phyloP scores from a whole-genome alignment of 257 asterid genomes.

The Solanum clarkiae region DNA sequence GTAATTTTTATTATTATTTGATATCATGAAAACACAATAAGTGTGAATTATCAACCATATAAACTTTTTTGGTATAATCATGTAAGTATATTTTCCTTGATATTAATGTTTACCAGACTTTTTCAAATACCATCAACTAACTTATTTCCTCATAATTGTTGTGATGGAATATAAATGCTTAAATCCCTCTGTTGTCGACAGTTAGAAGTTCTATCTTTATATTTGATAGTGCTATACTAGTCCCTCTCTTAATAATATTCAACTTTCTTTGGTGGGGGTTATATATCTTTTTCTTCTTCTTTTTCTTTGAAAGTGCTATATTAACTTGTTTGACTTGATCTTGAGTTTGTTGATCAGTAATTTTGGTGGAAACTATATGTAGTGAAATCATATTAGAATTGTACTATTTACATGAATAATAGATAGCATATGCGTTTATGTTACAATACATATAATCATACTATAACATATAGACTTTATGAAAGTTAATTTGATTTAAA shows the following conservation, averaged over 20 bases:
- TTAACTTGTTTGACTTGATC: not conserved
- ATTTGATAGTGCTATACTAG: not conserved
- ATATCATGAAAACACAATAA: not conserved
- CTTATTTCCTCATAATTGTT: not conserved
- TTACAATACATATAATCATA: too few species aligned
- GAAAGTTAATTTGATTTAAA: too few species aligned
- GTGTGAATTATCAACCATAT: not conserved
- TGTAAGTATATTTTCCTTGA: not conserved
- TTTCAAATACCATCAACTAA: not conserved
- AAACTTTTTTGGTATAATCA: not conserved
- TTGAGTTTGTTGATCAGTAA: not conserved
- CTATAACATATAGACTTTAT: too few species aligned
- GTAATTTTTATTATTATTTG: not conserved
- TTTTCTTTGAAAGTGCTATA: not conserved
- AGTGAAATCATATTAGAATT: too few species aligned
- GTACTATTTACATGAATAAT: too few species aligned
- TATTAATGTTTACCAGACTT: not conserved
- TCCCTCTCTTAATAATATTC: not conserved
- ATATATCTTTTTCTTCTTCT: not conserved
- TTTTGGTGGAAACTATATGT: too few species aligned
- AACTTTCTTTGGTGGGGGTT: not conserved
- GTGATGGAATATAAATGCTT: not conserved
- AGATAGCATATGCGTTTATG: too few species aligned
- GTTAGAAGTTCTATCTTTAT: not conserved
- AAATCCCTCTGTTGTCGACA: not conserved